Evolutionary conservation across 345 rosid genomes (phyloP), one percentile per base, ranked within the genome.

Genomic region (Conringia planisiliqua): DNA sequence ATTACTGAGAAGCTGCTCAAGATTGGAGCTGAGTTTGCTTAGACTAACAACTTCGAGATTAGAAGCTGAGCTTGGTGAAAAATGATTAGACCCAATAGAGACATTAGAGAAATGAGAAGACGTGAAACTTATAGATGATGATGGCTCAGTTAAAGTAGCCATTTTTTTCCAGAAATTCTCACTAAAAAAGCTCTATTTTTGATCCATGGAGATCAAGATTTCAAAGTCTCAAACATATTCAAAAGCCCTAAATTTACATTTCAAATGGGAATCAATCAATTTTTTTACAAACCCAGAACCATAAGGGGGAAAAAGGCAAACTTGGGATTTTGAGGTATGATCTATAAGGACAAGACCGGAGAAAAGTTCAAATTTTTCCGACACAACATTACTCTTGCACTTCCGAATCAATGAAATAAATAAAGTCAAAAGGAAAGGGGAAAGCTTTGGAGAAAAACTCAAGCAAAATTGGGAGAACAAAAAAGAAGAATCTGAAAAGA

Each of bases 41-140:
- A 95, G 81, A 76, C 91, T 92, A 33, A 85, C 47, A 51, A 85
- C 87, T 60, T 95, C 97, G 42, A 82, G 92, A 70, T 75, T 85
- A 60, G 82, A 63, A 51, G 83, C 59, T 51, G 89, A 80, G 52
- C 32, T 71, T 43, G 69, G 18, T 66, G 77, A 62, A 29, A 66
- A 11, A 18, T 66, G 17, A 60, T 72, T 66, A 42, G 69, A 71
- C 42, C 77, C 77, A 66, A 50, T 14, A 71, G 81, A 77, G 83
- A 78, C 82, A 61, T 81, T 58, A 18, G 98, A 90, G 61, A 86
- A 85, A 81, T 89, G 87, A 46, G 98, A 91, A 62, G 95, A 82
- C 46, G 97, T 86, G 67, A 89, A 89, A 73, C 96, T 95, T 82
- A 90, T 47, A 76, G 96, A 87, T 22, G 97, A 90, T 18, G 97